Base-by-base conservation (phyloP, 306 rosid species). In the Quillaja saponaria region DNA sequence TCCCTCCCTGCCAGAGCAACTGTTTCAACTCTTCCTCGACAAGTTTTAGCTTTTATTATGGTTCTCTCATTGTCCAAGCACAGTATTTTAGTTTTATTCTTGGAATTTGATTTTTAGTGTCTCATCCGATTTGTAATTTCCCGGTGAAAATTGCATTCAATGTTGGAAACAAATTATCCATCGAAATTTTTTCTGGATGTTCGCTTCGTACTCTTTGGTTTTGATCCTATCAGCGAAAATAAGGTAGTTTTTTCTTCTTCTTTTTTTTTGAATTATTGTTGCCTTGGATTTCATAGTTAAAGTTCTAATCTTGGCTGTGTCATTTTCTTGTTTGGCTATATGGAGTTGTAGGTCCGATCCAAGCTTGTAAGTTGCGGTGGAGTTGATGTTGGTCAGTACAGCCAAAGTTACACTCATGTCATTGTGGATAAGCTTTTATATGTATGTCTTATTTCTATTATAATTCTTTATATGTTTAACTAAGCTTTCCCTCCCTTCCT, bases 311-410 rank as follows among this genome's bases (percentile, higher is more conserved):
- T 40, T 31, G 21, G 5, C 55, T 35, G 10, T 19, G 15, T 18
- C 18, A 18, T 34, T 10, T 16, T 20, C 10, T 12, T 25, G 9
- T 16, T 56, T 51, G 50, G 14, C 58, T 44, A 11, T 20, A 4
- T 76, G 13, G 21, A 40, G 14, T 11, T 71, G 15, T 34, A 92
- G 98, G 76, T 87, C 58, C 95, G 91, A 37, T 72, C 71, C 44
- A 88, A 78, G 86, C 91, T 92, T 47, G 73, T 84, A 4, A 68
- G 76, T 16, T 86, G 95, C 60, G 95, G 94, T 15, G 99, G 91
- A 42, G 80, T 78, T 19, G 96, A 92, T 38, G 87, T 33, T 11
- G 87, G 86, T 42, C 75, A 66, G 71, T 85, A 85, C 73, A 58
- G 68, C 66, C 75, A 44, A 16, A 78, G 53, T 54, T 92, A 95